A percentile compares a stretch with the other conserved stretches of the same genome.
Conservation (phyloP, 1,284 basidiomycete genomes). For the Boletellus deceptivus region DNA sequence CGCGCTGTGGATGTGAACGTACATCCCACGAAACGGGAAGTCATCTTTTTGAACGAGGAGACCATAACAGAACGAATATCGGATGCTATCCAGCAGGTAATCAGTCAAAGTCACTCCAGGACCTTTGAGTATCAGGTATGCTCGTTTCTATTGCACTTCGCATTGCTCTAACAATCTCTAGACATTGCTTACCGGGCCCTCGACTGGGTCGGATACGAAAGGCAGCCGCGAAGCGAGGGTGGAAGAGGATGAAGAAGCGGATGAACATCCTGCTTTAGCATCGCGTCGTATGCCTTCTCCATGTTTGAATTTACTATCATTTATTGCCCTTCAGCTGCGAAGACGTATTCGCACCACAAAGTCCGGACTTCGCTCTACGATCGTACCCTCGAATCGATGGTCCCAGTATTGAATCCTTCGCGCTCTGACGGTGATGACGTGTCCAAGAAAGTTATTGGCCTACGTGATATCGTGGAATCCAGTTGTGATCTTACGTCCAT, state of each 20-base stretch:
- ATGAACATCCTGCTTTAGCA: conserved; percentile 9
- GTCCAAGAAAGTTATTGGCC: conserved; percentile 29
- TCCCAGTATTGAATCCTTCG: conserved; percentile 58
- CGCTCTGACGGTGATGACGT: conserved; percentile 26
- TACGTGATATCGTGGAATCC: conserved; percentile 72
- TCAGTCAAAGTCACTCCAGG: conserved; percentile 66
- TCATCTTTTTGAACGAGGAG: conserved; percentile 94
- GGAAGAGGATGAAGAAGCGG: conserved; percentile 33
- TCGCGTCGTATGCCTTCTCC: conserved; percentile 16
- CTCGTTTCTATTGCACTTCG: not conserved
- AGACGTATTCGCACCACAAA: conserved; percentile 80
- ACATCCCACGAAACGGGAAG: conserved; percentile 96
- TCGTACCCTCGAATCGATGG: conserved; percentile 93
- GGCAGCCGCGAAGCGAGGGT: conserved; percentile 42
- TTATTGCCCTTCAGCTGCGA: conserved; percentile 38
- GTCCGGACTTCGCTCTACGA: conserved; percentile 88
- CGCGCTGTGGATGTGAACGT: conserved; percentile 95
- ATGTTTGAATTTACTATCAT: not conserved
- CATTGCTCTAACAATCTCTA: conserved; percentile 26
- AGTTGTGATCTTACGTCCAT: conserved; percentile 83
- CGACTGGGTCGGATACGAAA: conserved; percentile 39
- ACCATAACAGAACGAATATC: conserved; percentile 80
- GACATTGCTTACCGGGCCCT: conserved; percentile 62
- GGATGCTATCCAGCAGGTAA: conserved; percentile 70
- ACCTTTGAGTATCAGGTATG: conserved; percentile 81